Percentiles rank a stretch among this genome's conserved stretches.
Conservation (phyloP, 306 rosid species). For the Gastrolobium bilobum region DNA sequence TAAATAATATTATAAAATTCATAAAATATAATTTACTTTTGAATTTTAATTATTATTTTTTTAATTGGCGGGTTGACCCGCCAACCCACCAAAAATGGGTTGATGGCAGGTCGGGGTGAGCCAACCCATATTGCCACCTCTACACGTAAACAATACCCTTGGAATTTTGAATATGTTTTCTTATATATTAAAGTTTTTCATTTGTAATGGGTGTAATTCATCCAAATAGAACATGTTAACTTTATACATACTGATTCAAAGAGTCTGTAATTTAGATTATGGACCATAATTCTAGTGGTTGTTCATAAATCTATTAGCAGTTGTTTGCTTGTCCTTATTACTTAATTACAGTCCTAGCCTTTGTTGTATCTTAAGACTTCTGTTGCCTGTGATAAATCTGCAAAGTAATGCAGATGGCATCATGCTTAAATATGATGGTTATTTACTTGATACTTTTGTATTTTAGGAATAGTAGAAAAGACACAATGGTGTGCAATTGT, state of each 20-base stretch:
- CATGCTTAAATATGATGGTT: conserved; percentile 13
- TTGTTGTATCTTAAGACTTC: conserved; percentile 21
- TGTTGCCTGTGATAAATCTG: not conserved
- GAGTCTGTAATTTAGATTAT: conserved; percentile 9
- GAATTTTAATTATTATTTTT: too few species aligned
- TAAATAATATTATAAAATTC: too few species aligned
- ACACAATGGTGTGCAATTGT: not conserved
- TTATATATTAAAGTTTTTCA: not conserved
- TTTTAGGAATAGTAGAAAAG: conserved; percentile 26
- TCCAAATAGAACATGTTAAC: conserved; percentile 10
- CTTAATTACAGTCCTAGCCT: conserved; percentile 19
- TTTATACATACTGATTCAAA: conserved; percentile 21
- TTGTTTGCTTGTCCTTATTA: conserved; percentile 21
- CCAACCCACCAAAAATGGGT: too few species aligned
- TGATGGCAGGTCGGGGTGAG: too few species aligned
- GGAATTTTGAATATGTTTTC: not conserved
- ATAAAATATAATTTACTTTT: too few species aligned
- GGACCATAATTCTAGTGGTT: not conserved
- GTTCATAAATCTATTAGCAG: not conserved
- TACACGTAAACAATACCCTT: not conserved
- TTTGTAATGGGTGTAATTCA: conserved; percentile 1
- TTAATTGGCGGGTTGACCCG: too few species aligned
- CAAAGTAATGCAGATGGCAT: conserved; percentile 10
- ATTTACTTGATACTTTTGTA: conserved; percentile 16
- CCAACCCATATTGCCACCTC: too few species aligned